phyloP scores from a whole-genome alignment of 345 rosid species.

The Noccaea bulbosa region DNA sequence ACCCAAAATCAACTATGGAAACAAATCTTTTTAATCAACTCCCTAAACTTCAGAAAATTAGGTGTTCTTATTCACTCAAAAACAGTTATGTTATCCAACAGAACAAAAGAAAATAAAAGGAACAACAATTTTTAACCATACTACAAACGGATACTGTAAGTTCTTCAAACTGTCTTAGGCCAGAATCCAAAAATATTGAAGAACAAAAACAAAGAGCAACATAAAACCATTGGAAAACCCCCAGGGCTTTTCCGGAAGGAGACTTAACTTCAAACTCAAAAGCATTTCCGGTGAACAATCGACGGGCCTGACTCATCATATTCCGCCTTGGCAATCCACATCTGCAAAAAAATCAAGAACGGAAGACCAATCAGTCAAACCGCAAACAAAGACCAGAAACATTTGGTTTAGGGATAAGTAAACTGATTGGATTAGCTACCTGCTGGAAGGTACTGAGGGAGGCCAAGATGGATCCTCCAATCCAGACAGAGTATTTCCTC shows the following conservation, averaged over 20 bases:
- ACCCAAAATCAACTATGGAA: background rate
- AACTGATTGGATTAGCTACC: constrained; percentile 40
- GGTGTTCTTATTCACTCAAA: constrained; percentile 33
- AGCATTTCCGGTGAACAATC: constrained; percentile 90
- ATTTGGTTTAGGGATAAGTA: background rate
- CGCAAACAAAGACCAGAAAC: background rate
- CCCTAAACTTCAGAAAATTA: background rate
- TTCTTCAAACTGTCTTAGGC: constrained; percentile 17
- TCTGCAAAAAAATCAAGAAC: constrained; percentile 47
- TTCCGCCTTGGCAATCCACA: constrained; percentile 93
- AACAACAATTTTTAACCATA: constrained; percentile 24
- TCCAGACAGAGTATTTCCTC: constrained; percentile 92
- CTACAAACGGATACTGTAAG: constrained; percentile 25
- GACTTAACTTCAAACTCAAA: constrained; percentile 52
- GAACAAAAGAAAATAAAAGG: background rate
- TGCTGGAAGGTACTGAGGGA: constrained; percentile 97
- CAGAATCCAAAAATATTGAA: constrained; percentile 22
- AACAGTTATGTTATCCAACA: constrained; percentile 21
- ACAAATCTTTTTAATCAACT: no score
- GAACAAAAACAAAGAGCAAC: constrained; percentile 17
- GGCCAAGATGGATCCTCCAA: constrained; percentile 85
- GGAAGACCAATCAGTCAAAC: background rate
- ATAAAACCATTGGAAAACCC: constrained; percentile 22
- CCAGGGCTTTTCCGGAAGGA: constrained; percentile 21
- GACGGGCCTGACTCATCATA: constrained; percentile 91